Evolutionary conservation across 495 filamentous ascomycete genomes (phyloP), one percentile per base, ranked within the genome.

Genomic region (Neurospora sp.): DNA sequence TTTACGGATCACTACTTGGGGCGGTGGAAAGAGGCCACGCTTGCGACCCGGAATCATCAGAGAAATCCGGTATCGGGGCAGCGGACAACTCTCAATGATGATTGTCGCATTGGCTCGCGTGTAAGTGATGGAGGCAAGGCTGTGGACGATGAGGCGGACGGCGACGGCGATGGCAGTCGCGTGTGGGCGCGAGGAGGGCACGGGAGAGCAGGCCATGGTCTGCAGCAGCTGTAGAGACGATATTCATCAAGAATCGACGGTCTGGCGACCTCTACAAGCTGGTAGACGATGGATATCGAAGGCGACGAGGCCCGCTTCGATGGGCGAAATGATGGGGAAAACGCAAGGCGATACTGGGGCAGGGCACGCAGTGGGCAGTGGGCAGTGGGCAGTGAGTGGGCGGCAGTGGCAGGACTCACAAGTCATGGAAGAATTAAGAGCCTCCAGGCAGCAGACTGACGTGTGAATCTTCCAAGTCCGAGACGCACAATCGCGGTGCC

Each of bases 81-180:
- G 65, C 39, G 39, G 73, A 53, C 71, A 68, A 22, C 72, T 68
- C 41, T 73, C 80, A 80, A 83, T 79, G 73, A 77, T 79, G 77
- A 71, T 82, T 83, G 83, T 83, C 83, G 84, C 84, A 84, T 84
- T 71, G 72, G 72, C 72, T 42, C 72, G 76, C 76, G 81, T 80
- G 81, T 82, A 76, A 81, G 81, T 76, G 83, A 85, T 84, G 78
- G 76, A 76, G 74, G 73, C 83, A 76, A 84, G 83, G 82, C 82
- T 85, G 81, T 74, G 78, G 65, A 71, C 20, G 74, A 74, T 79
- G 82, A 65, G 53, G 53, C 53, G 14, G 53, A 37, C 53, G 76
- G 76, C 75, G 73, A 77, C 42, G 77, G 80, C 80, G 77, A 85
- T 86, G 85, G 83, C 74, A 74, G 76, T 73, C 44, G 70, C 69